Percentiles rank a stretch among this genome's conserved stretches.
These are phyloP conservation scores for Pestalotiopsis sp. DNA, from an alignment of 2,329 filamentous ascomycete genomes.

Conservation along the genomic window DNA sequence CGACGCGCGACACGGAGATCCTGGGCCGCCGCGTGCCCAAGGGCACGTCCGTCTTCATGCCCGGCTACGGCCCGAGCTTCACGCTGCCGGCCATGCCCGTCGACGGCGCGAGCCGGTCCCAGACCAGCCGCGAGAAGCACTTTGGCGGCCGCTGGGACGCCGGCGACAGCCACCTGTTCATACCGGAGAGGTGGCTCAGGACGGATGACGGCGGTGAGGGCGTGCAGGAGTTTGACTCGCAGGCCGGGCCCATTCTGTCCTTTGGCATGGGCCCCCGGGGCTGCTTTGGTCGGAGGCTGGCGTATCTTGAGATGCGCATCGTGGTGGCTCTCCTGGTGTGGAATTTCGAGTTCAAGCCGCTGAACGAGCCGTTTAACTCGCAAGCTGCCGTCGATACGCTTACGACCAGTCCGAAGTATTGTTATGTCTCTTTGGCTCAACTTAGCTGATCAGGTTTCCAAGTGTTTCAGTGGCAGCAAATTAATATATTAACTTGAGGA, in stretches of 20 bases:
- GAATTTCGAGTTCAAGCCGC: slow-evolving; percentile 23
- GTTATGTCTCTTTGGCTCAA: slow-evolving; percentile 5
- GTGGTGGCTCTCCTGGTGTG: slow-evolving; percentile 25
- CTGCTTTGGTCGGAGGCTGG: slow-evolving; percentile 25
- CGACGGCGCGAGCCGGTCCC: slow-evolving; percentile 45
- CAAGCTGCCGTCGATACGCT: not conserved
- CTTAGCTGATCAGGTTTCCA: not conserved
- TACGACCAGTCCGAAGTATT: slow-evolving; percentile 2
- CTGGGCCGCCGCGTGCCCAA: slow-evolving; percentile 68
- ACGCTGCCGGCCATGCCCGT: slow-evolving; percentile 53
- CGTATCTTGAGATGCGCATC: slow-evolving; percentile 23
- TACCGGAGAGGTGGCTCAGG: slow-evolving; percentile 26
- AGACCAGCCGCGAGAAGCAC: slow-evolving; percentile 54
- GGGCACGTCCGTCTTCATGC: slow-evolving; percentile 64
- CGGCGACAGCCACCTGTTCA: slow-evolving; percentile 50
- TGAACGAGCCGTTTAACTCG: not conserved
- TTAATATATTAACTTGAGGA: not conserved
- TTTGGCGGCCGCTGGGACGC: slow-evolving; percentile 60
- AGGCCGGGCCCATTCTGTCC: slow-evolving; percentile 20
- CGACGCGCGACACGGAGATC: slow-evolving; percentile 67
- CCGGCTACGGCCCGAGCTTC: slow-evolving; percentile 40
- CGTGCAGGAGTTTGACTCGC: slow-evolving; percentile 16
- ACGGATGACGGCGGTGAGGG: slow-evolving; percentile 14
- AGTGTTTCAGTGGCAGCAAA: not conserved
- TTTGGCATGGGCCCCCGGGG: slow-evolving; percentile 23